phyloP scores from a whole-genome alignment of 495 filamentous ascomycete genomes.

The Penicillium cinerascens region DNA sequence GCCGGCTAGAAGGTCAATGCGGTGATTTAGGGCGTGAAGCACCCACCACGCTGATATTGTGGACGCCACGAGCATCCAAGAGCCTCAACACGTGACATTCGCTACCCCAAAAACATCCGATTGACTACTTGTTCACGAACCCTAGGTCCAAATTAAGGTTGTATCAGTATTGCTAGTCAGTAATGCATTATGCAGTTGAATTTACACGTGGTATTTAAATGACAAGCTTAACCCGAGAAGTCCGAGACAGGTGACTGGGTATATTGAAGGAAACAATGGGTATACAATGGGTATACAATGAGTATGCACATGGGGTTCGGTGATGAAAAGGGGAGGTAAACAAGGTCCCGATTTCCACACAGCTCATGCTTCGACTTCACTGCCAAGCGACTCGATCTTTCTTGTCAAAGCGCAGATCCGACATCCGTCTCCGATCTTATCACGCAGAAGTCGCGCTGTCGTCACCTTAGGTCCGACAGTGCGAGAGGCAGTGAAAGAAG shows the following conservation, averaged over 20 bases:
- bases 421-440: slow-evolving; percentile 67
- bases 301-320: slow-evolving; percentile 7
- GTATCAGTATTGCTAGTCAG: not conserved
- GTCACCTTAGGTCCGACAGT: slow-evolving; percentile 86
- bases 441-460: slow-evolving; percentile 73
- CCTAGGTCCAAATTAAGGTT: not conserved
- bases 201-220: not conserved
- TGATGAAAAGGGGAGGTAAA: not conserved
- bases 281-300: slow-evolving; percentile 15
- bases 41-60: not conserved
- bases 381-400: slow-evolving; percentile 37
- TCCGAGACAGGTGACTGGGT: slow-evolving; percentile 20
- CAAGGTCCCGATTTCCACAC: not conserved
- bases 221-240: not conserved
- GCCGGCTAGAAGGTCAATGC: not conserved
- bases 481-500: slow-evolving; percentile 38
- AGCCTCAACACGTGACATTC: not conserved
- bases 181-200: not conserved
- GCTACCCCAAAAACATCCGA: too few species aligned
- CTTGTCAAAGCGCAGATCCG: slow-evolving; percentile 55
- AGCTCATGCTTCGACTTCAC: slow-evolving; percentile 14
- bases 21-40: not conserved
- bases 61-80: not conserved
- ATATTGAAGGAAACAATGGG: slow-evolving; percentile 28
- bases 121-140: not conserved